phyloP scores from a whole-genome alignment of 1,284 basidiomycete genomes.

The Puccinia coronata region DNA sequence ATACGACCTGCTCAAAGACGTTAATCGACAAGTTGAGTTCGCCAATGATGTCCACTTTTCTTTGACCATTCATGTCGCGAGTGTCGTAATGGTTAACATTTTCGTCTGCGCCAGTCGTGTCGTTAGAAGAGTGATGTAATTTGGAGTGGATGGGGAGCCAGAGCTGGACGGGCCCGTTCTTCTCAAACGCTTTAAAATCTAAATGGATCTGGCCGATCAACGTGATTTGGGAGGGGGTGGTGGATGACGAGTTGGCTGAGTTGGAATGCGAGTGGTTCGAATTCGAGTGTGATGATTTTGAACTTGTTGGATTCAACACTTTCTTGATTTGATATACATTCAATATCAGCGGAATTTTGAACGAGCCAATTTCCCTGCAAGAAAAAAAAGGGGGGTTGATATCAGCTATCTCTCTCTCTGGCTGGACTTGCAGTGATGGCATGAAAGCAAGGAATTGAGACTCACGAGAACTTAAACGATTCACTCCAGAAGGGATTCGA shows the following conservation, averaged over 20 bases:
- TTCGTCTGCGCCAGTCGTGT: neutral
- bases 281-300: neutral
- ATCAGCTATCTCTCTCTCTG: neutral
- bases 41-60: neutral
- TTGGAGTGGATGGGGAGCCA: constrained; percentile 38
- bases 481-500: constrained; percentile 45
- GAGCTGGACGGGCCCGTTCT: constrained; percentile 6
- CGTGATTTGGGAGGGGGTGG: neutral
- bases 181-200: constrained; percentile 27
- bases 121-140: neutral
- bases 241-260: neutral
- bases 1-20: constrained; percentile 46
- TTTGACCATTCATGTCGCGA: neutral
- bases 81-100: neutral
- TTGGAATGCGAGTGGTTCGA: neutral
- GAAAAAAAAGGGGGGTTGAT: neutral
- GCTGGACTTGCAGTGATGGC: neutral
- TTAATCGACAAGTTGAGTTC: constrained; percentile 40
- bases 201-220: constrained; percentile 21
- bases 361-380: constrained; percentile 39
- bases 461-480: constrained; percentile 38
- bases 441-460: no score
- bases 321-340: constrained; percentile 48
- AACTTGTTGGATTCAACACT: neutral
- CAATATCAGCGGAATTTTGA: constrained; percentile 20